Conservation (phyloP, 768 basidiomycete genomes). For the Exidia glandulosa region DNA sequence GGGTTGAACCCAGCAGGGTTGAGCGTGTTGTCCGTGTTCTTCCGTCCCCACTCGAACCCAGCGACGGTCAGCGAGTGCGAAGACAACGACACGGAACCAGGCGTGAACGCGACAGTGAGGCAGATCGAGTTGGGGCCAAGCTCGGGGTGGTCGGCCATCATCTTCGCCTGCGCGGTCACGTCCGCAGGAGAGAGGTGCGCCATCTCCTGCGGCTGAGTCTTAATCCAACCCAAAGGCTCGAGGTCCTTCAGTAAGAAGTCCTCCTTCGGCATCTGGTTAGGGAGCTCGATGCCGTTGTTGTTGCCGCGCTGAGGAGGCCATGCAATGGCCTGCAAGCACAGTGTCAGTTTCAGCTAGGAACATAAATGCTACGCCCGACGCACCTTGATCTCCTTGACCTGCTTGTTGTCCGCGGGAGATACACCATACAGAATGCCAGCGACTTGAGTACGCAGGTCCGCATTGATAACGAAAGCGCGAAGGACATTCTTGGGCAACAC, state of each 20-base stretch:
- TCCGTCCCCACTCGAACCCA: conserved; percentile 97
- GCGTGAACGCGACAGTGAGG: conserved; percentile 90
- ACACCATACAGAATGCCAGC: conserved; percentile 89
- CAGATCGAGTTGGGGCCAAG: conserved; percentile 93
- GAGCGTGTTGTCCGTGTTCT: conserved; percentile 75
- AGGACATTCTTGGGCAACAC: conserved; percentile 96
- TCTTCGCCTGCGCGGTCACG: conserved; percentile 86
- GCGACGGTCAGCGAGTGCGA: conserved; percentile 83
- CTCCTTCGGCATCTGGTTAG: conserved; percentile 81
- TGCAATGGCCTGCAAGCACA: conserved; percentile 52
- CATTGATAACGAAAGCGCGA: conserved; percentile 83
- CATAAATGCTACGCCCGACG: conserved; percentile 6
- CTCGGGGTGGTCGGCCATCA: conserved; percentile 95
- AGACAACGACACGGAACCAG: conserved; percentile 91
- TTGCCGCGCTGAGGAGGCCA: conserved; percentile 97
- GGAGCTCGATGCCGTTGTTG: conserved; percentile 89
- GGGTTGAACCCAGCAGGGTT: conserved; percentile 92
- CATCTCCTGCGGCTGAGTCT: conserved; percentile 90
- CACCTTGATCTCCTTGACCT: conserved; percentile 95
- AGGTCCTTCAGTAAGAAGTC: conserved; percentile 92
- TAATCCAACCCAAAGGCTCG: conserved; percentile 92
- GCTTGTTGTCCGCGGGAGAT: conserved; percentile 91
- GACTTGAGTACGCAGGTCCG: conserved; percentile 93
- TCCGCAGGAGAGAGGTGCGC: conserved; percentile 88
- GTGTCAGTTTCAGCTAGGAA: conserved; percentile 3